Evolutionary conservation across 805 yeast species (phyloP).

Genomic region (Ogataea glucozyma): DNA sequence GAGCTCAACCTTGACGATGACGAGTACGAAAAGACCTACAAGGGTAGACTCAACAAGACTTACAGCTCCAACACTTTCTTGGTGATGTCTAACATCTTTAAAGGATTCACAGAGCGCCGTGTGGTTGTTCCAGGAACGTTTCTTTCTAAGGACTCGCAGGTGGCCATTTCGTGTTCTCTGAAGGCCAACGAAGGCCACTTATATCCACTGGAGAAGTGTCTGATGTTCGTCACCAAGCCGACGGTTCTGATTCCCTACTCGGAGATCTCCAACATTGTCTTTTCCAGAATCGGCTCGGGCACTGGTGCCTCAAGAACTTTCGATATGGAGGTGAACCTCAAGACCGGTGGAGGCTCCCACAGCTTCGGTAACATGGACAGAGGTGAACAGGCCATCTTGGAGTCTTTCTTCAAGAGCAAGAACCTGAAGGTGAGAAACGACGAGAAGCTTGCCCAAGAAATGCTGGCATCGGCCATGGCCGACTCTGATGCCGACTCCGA

Average conservation of each 20-base stretch:
- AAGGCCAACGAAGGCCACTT: constrained; percentile 95
- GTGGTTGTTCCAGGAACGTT: constrained; percentile 83
- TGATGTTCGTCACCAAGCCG: constrained; percentile 90
- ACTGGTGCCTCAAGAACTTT: constrained; percentile 83
- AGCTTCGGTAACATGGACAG: constrained; percentile 85
- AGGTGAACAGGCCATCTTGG: constrained; percentile 83
- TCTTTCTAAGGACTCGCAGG: constrained; percentile 71
- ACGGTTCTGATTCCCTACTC: constrained; percentile 86
- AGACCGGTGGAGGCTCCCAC: constrained; percentile 67
- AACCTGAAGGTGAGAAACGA: constrained; percentile 83
- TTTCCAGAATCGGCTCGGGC: constrained; percentile 86
- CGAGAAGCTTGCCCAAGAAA: constrained; percentile 80
- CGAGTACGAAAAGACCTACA: constrained; percentile 74
- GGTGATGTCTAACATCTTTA: constrained; percentile 83
- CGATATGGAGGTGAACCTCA: constrained; percentile 78
- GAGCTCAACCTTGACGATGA: constrained; percentile 83
- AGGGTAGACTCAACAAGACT: constrained; percentile 68
- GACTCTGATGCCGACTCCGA: constrained; percentile 58
- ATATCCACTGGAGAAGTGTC: constrained; percentile 89
- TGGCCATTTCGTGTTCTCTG: constrained; percentile 88
- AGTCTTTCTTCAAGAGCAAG: constrained; percentile 73
- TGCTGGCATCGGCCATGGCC: constrained; percentile 75
- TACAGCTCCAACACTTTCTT: constrained; percentile 79
- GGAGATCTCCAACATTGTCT: constrained; percentile 73
- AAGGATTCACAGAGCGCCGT: constrained; percentile 86